Evolutionary conservation across 805 yeast genomes (phyloP), one percentile per base, ranked within the genome.

Genomic region (Clavispora asparagi): DNA sequence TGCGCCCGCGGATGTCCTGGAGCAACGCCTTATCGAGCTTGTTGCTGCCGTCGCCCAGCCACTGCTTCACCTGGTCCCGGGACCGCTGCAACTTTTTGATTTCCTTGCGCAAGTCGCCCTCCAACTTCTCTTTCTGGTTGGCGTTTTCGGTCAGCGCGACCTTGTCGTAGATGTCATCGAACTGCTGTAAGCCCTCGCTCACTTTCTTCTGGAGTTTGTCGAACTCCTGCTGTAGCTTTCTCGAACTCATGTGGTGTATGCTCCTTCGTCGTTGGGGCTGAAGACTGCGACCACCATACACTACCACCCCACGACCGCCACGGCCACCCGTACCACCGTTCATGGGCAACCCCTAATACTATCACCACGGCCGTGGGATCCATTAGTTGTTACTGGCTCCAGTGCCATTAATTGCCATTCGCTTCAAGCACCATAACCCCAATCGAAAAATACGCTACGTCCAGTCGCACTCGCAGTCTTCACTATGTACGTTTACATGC

Each of bases 61-160:
- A 92, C 47, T 87, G 86, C 69, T 92, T 92, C 58, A 92, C 87
- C 70, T 90, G 98, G 65, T 92, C 99, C 62, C 98, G 79, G 57
- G 85, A 82, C 63, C 96, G 81, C 63, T 92, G 99, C 47, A 92
- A 75, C 65, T 90, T 92, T 67, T 94, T 92, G 67, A 94, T 91
- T 65, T 94, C 98, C 59, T 94, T 84, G 70, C 94, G 91, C 62
- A 92, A 74, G 63, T 92, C 99, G 51, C 82, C 78, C 64, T 94
- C 99, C 48, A 94, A 76, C 65, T 92, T 92, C 63, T 92, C 98
- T 70, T 92, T 87, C 63, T 91, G 96, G 3, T 96, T 82, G 53
- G 81, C 85, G 57, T 85, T 85, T 52, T 89, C 91, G 41, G 95
- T 81, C 42, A 77, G 76, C 65, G 82, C 85, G 35, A 92, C 80